Conservation (phyloP, 768 basidiomycete species). For the Saitozyma podzolica region DNA sequence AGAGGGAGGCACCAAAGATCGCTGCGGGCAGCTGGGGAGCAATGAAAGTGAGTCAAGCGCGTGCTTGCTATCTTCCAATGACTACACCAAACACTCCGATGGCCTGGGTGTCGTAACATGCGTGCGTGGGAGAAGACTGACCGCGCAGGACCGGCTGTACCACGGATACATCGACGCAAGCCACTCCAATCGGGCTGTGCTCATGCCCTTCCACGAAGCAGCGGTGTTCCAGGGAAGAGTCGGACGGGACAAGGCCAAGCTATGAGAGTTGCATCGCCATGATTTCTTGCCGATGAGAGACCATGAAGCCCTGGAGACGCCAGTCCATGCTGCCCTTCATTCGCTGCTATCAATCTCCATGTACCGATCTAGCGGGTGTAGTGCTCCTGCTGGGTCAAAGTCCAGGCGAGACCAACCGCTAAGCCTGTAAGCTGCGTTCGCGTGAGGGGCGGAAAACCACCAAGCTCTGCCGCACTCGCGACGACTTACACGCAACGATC, state of each 20-base stretch:
- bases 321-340: no score
- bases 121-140: background rate
- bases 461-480: no score
- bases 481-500: conserved; percentile 76
- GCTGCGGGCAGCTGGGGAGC: conserved; percentile 43
- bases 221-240: background rate
- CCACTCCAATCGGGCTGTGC: background rate
- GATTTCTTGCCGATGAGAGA: no score
- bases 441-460: no score
- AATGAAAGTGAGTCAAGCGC: conserved; percentile 44
- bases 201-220: background rate
- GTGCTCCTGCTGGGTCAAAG: no score
- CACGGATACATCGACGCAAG: conserved; percentile 26
- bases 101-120: background rate
- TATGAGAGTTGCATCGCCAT: background rate
- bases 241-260: background rate
- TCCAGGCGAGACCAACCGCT: no score
- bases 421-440: no score
- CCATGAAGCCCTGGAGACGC: no score
- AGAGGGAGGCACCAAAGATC: conserved; percentile 35
- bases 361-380: no score
- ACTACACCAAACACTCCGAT: no score
- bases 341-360: no score
- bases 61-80: no score
- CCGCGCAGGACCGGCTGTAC: conserved; percentile 22